Evolutionary conservation across 2,329 filamentous ascomycete species (phyloP), one percentile per base, ranked within the genome.

Genomic region (Scleromitrula shiraiana): DNA sequence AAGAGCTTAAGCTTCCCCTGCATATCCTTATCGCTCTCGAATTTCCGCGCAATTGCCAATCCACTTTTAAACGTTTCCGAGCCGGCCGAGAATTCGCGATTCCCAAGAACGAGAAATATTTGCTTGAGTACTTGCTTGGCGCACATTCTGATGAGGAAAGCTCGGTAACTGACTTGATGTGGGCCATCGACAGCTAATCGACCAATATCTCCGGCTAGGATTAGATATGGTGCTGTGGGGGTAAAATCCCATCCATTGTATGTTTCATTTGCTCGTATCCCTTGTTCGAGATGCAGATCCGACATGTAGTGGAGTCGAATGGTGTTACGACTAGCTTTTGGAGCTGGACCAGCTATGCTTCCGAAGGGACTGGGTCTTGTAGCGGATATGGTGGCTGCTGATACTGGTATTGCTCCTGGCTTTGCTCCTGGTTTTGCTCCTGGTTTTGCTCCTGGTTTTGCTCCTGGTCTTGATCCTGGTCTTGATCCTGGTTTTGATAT

Each of bases 271-370:
- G n/a, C n/a, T n/a, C n/a, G n/a, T n/a, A n/a, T n/a, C n/a, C 26
- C 39, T n/a, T 40, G 43, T 12, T 41, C 43, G 2, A 46, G 43
- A 32, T 46, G 36, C 9, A 46, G 14, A 32, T 46, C 36, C 5
- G 43, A 46, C 8, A 41, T 7, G 10, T 46, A 46, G 15, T 46
- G 43, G 22, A 46, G 40, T n/a, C n/a, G 30, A 33, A 33, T 33
- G n/a, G n/a, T n/a, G n/a, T n/a, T n/a, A n/a, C n/a, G n/a, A n/a
- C n/a, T n/a, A n/a, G n/a, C n/a, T n/a, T n/a, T n/a, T n/a, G n/a
- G n/a, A n/a, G n/a, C n/a, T n/a, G n/a, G n/a, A n/a, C n/a, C n/a
- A n/a, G n/a, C n/a, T n/a, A n/a, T n/a, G n/a, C n/a, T n/a, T n/a
- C n/a, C n/a, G n/a, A n/a, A n/a, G n/a, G n/a, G n/a, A n/a, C n/a